Conservation (phyloP, 345 rosid species). For the Odontarrhena argentea region DNA sequence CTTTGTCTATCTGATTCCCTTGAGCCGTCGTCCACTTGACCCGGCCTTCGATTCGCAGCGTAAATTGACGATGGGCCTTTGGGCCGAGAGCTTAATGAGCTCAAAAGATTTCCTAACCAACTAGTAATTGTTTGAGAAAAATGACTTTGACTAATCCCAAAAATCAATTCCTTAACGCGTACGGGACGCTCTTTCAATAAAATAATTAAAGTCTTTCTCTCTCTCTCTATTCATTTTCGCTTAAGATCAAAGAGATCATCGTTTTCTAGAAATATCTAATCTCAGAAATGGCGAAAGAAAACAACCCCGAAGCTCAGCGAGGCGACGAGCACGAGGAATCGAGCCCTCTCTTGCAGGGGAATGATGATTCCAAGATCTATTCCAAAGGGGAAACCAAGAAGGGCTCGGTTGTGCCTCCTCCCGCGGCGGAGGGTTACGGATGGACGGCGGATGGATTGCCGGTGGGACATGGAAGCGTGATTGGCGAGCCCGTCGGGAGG, state of each 20-base stretch:
- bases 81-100: neutral
- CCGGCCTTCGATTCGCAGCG: too few species aligned
- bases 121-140: neutral
- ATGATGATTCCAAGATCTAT: conserved; percentile 43
- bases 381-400: conserved; percentile 23
- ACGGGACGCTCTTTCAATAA: conserved; percentile 11
- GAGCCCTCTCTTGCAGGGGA: conserved; percentile 66
- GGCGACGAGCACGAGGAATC: conserved; percentile 54
- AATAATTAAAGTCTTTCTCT: conserved; percentile 2
- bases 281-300: conserved; percentile 47
- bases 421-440: conserved; percentile 42
- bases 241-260: conserved; percentile 6
- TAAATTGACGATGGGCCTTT: neutral
- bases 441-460: conserved; percentile 92
- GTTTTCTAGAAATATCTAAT: neutral
- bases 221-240: neutral
- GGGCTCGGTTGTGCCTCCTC: conserved; percentile 31
- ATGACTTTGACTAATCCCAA: conserved; percentile 13
- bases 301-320: conserved; percentile 27
- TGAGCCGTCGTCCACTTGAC: too few species aligned
- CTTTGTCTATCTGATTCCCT: too few species aligned
- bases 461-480: conserved; percentile 66
- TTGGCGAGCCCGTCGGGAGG: conserved; percentile 88
- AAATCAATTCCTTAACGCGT: conserved; percentile 29
- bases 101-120: neutral